Percentiles rank a stretch among this genome's conserved stretches.
These are phyloP conservation scores for Pyrenophora tritici-repentis DNA, from an alignment of 2,329 filamentous ascomycete species.

Conservation along the genomic window DNA sequence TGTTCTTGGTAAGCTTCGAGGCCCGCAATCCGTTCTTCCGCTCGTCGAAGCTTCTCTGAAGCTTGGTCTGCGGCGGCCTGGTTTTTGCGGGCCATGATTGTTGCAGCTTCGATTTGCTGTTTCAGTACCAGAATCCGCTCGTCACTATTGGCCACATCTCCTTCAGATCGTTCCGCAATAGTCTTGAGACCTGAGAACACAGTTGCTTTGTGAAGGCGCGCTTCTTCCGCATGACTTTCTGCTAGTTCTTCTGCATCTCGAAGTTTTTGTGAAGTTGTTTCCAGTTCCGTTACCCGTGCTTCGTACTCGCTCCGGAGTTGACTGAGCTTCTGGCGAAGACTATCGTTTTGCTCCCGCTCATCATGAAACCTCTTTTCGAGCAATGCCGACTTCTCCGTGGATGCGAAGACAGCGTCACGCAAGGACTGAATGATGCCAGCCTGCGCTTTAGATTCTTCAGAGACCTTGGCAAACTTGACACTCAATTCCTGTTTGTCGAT, in stretches of 20 bases:
- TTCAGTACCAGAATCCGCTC: constrained; percentile 77
- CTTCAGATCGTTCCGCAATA: constrained; percentile 62
- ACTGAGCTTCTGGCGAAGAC: constrained; percentile 74
- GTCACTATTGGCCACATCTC: constrained; percentile 54
- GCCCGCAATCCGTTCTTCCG: constrained; percentile 95
- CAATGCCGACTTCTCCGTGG: constrained; percentile 73
- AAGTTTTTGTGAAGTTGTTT: constrained; percentile 72
- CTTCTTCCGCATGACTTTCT: constrained; percentile 85
- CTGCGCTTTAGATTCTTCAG: constrained; percentile 71
- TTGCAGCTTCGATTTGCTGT: constrained; percentile 77
- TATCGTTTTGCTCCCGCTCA: constrained; percentile 76
- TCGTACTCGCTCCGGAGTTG: constrained; percentile 85
- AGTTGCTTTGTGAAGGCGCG: constrained; percentile 79
- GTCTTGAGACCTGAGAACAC: constrained; percentile 83
- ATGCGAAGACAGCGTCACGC: constrained; percentile 76
- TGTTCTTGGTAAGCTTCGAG: constrained; percentile 98
- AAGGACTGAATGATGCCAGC: constrained; percentile 74
- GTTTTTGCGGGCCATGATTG: constrained; percentile 81
- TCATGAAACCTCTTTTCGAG: constrained; percentile 83
- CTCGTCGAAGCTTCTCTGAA: constrained; percentile 85
- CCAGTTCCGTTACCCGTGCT: constrained; percentile 75
- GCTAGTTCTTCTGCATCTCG: constrained; percentile 86
- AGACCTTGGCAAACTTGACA: constrained; percentile 68
- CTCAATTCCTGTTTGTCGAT: constrained; percentile 85
- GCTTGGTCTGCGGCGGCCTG: constrained; percentile 85